A percentile compares a stretch with the other conserved stretches of the same genome.
These are phyloP conservation scores for Apiospora kogelbergensis DNA, from an alignment of 2,329 filamentous ascomycete species.

Conservation along the genomic window DNA sequence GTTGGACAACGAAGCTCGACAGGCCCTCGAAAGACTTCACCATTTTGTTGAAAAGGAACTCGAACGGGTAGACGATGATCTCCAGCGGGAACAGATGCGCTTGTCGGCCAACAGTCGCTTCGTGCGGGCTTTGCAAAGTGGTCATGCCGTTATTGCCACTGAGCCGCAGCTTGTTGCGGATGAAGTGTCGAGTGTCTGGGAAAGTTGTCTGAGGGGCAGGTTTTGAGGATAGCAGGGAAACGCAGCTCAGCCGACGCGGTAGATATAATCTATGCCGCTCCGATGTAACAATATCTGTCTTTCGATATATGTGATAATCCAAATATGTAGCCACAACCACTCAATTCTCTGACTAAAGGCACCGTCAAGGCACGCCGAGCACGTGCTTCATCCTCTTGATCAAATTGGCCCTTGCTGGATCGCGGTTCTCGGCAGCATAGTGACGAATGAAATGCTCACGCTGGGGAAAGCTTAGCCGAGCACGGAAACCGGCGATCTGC, in stretches of 20 bases:
- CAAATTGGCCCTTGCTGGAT: not conserved
- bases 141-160: not conserved
- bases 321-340: too few species aligned
- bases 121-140: not conserved
- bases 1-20: not conserved
- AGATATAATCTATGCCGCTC: too few species aligned
- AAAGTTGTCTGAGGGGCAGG: not conserved
- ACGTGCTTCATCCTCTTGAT: not conserved
- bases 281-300: too few species aligned
- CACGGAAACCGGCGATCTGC: not conserved
- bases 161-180: not conserved
- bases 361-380: not conserved
- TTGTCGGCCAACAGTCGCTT: not conserved
- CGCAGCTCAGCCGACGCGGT: not conserved
- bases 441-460: not conserved
- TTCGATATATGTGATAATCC: too few species aligned
- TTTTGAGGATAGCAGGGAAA: not conserved
- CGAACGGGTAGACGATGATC: not conserved
- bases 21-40: not conserved
- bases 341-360: too few species aligned
- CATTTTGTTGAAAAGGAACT: not conserved
- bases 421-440: not conserved
- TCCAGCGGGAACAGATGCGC: not conserved
- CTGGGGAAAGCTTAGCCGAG: not conserved
- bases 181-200: not conserved